Conservation (phyloP, 2,329 filamentous ascomycete species). For the Aspergillus amoenus region DNA sequence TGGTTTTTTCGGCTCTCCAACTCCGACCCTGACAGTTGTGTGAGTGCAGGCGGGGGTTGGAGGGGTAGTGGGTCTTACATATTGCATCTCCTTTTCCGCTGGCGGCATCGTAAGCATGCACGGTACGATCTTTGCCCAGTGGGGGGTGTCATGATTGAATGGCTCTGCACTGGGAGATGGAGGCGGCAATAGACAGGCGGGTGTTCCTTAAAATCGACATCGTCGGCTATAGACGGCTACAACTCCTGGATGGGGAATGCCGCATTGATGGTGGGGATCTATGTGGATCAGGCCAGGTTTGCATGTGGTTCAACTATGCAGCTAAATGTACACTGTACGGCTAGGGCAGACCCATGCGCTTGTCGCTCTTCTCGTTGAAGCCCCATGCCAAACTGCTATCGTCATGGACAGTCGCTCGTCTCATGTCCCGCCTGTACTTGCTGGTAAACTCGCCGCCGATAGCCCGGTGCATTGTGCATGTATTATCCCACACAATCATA, state of each 20-base stretch:
- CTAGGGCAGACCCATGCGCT: too few species aligned
- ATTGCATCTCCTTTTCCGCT: background rate
- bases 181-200: too few species aligned
- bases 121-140: background rate
- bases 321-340: too few species aligned
- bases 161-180: too few species aligned
- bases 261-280: too few species aligned
- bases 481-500: background rate
- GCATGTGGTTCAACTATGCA: too few species aligned
- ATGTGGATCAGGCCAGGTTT: too few species aligned
- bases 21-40: background rate
- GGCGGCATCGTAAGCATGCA: background rate
- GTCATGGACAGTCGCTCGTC: slow-evolving; percentile 58
- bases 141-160: background rate
- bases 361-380: slow-evolving; percentile 29
- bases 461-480: background rate
- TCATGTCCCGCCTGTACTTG: slow-evolving; percentile 53
- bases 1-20: background rate
- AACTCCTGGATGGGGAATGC: too few species aligned
- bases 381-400: slow-evolving; percentile 43
- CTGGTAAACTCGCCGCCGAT: slow-evolving; percentile 49
- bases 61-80: background rate
- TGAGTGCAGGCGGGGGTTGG: background rate
- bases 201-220: too few species aligned
- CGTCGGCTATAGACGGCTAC: too few species aligned